Evolutionary conservation across 2,329 filamentous ascomycete species (phyloP).

Genomic region (Alternaria gaisen): DNA sequence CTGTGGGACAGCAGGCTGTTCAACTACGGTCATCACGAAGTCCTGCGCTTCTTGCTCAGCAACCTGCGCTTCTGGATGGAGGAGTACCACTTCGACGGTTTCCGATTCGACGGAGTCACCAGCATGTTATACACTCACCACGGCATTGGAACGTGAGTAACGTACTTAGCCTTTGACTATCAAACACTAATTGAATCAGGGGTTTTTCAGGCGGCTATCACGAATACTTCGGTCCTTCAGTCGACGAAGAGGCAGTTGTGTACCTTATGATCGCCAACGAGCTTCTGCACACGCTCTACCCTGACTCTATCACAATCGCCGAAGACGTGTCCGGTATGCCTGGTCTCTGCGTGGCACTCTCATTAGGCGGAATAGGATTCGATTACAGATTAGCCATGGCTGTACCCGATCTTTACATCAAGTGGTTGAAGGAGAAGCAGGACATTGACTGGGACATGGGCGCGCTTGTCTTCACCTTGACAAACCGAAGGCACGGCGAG

Average conservation of each 20-base stretch:
- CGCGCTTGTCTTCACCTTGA: conserved; percentile 84
- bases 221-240: conserved; percentile 89
- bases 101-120: conserved; percentile 96
- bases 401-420: conserved; percentile 98
- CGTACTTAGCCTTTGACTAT: not conserved
- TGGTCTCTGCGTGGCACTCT: conserved; percentile 86
- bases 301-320: conserved; percentile 87
- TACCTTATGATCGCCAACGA: conserved; percentile 98
- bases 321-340: conserved; percentile 99
- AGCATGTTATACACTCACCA: conserved; percentile 98
- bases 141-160: conserved; percentile 89
- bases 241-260: conserved; percentile 92
- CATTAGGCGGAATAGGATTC: conserved; percentile 91
- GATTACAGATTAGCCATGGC: conserved; percentile 98
- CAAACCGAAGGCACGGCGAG: conserved; percentile 91
- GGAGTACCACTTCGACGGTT: conserved; percentile 95
- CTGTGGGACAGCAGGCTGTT: conserved; percentile 97
- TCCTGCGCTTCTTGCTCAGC: conserved; percentile 92
- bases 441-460: conserved; percentile 93
- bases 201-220: conserved; percentile 98
- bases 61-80: conserved; percentile 99
- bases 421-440: conserved; percentile 91
- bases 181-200: conserved; percentile 57
- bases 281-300: conserved; percentile 90
- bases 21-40: conserved; percentile 96